A percentile compares a stretch with the other conserved stretches of the same genome.
Conservation (phyloP, 2,329 filamentous ascomycete genomes). For the Didymella lethalis region DNA sequence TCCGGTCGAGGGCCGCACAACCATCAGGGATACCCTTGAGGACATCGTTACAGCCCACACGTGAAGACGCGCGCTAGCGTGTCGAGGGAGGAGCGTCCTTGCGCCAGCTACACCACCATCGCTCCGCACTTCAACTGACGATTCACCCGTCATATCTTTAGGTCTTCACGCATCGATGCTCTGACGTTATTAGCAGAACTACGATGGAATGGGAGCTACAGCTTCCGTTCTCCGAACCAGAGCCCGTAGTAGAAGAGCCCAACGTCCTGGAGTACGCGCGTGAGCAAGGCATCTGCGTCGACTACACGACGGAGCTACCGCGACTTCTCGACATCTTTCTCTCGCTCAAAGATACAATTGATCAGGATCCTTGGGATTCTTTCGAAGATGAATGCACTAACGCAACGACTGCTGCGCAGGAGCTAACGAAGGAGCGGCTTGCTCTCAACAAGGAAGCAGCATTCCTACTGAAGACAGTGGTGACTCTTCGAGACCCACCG, state of each 20-base stretch:
- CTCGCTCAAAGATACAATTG: constrained; percentile 21
- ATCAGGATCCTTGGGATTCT: constrained; percentile 34
- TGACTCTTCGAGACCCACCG: constrained; percentile 14
- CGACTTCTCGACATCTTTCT: constrained; percentile 21
- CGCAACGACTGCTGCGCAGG: constrained; percentile 8
- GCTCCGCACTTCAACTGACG: neutral
- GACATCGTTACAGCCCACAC: neutral
- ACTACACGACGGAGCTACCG: constrained; percentile 47
- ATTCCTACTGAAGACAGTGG: constrained; percentile 36
- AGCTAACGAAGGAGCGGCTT: constrained; percentile 40
- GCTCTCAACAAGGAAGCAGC: constrained; percentile 40
- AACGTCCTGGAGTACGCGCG: constrained; percentile 59
- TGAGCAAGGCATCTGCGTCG: constrained; percentile 53
- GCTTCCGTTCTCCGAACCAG: constrained; percentile 10
- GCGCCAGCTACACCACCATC: neutral
- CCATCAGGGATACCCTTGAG: neutral
- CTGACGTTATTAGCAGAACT: neutral
- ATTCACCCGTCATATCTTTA: neutral
- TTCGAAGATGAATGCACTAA: constrained; percentile 24
- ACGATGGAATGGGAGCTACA: constrained; percentile 35
- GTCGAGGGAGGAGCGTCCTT: neutral
- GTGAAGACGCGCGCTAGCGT: constrained; percentile 13
- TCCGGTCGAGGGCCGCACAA: neutral
- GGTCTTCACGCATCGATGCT: neutral
- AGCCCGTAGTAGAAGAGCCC: constrained; percentile 33